A percentile compares a stretch with the other conserved stretches of the same genome.
Conservation (phyloP, 352 stramenopile genomes). For the Globisporangium mamillatum region DNA sequence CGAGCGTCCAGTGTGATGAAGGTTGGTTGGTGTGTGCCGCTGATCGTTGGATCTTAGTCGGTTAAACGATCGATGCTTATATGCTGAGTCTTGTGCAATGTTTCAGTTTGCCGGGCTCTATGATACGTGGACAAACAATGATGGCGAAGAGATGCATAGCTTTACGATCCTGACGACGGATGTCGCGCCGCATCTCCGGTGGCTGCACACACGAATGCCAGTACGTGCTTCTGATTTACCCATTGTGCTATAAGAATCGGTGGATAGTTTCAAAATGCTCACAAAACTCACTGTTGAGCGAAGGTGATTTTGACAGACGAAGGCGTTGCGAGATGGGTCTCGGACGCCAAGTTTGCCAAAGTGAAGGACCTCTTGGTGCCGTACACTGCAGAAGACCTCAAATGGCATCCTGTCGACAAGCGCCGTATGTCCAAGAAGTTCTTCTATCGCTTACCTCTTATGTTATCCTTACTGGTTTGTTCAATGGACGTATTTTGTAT, state of each 20-base stretch:
- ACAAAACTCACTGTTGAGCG: not conserved
- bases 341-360: conserved; percentile 53
- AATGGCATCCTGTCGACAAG: conserved; percentile 78
- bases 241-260: not conserved
- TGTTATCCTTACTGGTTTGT: not conserved
- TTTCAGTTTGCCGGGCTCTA: conserved; percentile 84
- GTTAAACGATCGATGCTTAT: too few relatives aligned
- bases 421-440: conserved; percentile 30
- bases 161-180: conserved; percentile 89
- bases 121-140: conserved; percentile 70
- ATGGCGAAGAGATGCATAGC: conserved; percentile 67
- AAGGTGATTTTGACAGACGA: conserved; percentile 77
- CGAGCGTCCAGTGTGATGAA: conserved; percentile 44
- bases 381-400: conserved; percentile 52
- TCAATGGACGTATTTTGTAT: conserved; percentile 3
- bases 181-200: conserved; percentile 58
- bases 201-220: conserved; percentile 87
- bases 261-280: not conserved
- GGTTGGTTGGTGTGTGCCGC: conserved; percentile 20
- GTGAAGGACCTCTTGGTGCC: conserved; percentile 51
- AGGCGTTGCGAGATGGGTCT: conserved; percentile 58
- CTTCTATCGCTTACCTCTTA: too few relatives aligned
- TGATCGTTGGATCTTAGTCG: not conserved
- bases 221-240: conserved; percentile 21
- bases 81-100: not conserved